These are phyloP conservation scores for Hypomyces rosellus DNA, from an alignment of 2,329 filamentous ascomycete species.

Conservation along the genomic window DNA sequence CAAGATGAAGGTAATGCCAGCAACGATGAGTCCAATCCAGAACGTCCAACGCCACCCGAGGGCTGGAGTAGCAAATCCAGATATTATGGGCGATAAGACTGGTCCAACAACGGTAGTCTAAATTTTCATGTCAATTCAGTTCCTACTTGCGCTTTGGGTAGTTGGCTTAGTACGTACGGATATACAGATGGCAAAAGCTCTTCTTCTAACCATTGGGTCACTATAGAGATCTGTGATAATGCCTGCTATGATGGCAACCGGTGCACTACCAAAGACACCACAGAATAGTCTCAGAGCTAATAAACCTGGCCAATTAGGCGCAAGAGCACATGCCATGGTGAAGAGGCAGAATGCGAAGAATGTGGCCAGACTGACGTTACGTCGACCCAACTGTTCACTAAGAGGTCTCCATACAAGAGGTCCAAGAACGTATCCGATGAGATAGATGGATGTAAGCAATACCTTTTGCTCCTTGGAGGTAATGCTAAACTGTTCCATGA, in stretches of 20 bases:
- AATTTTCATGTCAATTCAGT: no score
- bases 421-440: slow-evolving; percentile 23
- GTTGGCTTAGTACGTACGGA: not conserved
- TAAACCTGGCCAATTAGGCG: slow-evolving; percentile 35
- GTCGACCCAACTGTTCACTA: slow-evolving; percentile 35
- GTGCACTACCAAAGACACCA: slow-evolving; percentile 33
- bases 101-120: slow-evolving; percentile 30
- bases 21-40: slow-evolving; percentile 23
- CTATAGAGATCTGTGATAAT: slow-evolving; percentile 39
- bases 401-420: slow-evolving; percentile 35
- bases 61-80: slow-evolving; percentile 32
- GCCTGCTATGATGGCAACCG: slow-evolving; percentile 37
- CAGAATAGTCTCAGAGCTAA: slow-evolving; percentile 37
- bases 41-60: slow-evolving; percentile 40
- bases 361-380: slow-evolving; percentile 38
- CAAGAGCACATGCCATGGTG: slow-evolving; percentile 35
- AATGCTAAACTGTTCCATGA: slow-evolving; percentile 10
- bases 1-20: slow-evolving; percentile 35
- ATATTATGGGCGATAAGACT: slow-evolving; percentile 35
- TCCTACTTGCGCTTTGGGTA: no score
- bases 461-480: slow-evolving; percentile 5
- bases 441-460: slow-evolving; percentile 10
- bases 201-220: slow-evolving; percentile 25
- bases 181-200: slow-evolving; percentile 23
- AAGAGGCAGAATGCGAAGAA: slow-evolving; percentile 37